Percentiles rank a stretch among this genome's conserved stretches.
phyloP scores from a whole-genome alignment of 768 basidiomycete genomes.

The Russula sp. region DNA sequence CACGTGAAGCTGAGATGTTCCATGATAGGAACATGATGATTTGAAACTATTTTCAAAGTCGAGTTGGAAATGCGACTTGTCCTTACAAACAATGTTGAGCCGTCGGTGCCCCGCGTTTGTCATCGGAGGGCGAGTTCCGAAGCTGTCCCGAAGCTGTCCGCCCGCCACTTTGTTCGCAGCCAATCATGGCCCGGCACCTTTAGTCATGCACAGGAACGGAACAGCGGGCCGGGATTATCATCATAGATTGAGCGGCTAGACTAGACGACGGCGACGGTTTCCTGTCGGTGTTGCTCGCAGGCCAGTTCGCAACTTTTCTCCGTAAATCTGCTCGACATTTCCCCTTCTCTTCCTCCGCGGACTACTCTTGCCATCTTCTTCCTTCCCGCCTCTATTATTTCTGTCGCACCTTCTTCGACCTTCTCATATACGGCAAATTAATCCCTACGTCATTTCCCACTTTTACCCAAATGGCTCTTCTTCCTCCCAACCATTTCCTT shows the following conservation, averaged over 20 bases:
- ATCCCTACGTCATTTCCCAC: neutral
- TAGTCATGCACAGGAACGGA: neutral
- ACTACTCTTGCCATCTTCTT: neutral
- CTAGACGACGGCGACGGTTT: no score
- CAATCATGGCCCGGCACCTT: neutral
- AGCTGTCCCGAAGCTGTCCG: neutral
- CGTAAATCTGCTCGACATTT: neutral
- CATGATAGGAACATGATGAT: neutral
- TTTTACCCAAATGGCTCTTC: neutral
- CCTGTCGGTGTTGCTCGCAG: neutral
- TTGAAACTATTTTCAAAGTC: neutral
- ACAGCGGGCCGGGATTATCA: no score
- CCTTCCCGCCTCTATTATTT: neutral
- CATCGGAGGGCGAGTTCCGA: no score
- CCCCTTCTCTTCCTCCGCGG: neutral
- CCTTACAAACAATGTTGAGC: no score
- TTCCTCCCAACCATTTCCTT: conserved; percentile 29
- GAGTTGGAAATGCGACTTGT: no score
- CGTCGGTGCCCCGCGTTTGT: no score
- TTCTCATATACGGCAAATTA: neutral
- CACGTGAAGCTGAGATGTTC: neutral
- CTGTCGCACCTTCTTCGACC: neutral
- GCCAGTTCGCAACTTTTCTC: neutral
- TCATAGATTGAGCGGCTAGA: no score
- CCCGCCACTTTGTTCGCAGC: neutral